Conservation (phyloP, 305 asterid genomes). For the Lippia alba region DNA sequence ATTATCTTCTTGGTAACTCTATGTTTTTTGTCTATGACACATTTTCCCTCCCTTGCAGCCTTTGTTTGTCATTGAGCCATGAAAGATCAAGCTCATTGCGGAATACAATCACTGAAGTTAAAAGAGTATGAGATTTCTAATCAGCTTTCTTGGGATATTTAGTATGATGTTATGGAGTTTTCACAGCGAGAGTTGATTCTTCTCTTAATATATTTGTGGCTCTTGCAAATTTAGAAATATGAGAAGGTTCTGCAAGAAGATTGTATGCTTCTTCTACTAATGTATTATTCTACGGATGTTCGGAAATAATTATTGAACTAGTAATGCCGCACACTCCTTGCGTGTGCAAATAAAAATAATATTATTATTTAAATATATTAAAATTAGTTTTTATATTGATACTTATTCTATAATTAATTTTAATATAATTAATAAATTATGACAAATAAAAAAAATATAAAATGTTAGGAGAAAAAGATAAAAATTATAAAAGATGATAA, state of each 20-base stretch:
- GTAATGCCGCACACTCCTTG: too few species aligned
- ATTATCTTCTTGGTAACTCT: not conserved
- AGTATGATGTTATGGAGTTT: slow-evolving; percentile 21
- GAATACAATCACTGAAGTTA: slow-evolving; percentile 8
- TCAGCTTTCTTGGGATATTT: slow-evolving; percentile 12
- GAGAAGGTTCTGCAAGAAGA: slow-evolving; percentile 1
- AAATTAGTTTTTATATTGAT: too few species aligned
- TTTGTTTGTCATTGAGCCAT: slow-evolving; percentile 45
- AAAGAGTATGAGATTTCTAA: slow-evolving; percentile 15
- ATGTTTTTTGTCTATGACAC: not conserved
- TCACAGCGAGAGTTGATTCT: not conserved
- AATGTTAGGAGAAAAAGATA: too few species aligned
- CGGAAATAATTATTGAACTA: too few species aligned
- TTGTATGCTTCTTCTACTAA: not conserved
- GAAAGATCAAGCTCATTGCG: slow-evolving; percentile 29
- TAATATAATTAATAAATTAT: too few species aligned
- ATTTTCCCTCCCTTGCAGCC: slow-evolving; percentile 42
- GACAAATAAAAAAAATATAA: too few species aligned
- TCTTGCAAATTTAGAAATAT: slow-evolving; percentile 3
- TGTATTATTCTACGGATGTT: too few species aligned
- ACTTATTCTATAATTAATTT: too few species aligned
- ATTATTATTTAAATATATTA: too few species aligned
- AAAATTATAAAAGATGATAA: too few species aligned
- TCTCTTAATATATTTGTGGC: not conserved
- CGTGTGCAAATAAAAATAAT: too few species aligned